Evolutionary conservation across 2,329 filamentous ascomycete genomes (phyloP).

Genomic region (Orbilia ellipsospora): DNA sequence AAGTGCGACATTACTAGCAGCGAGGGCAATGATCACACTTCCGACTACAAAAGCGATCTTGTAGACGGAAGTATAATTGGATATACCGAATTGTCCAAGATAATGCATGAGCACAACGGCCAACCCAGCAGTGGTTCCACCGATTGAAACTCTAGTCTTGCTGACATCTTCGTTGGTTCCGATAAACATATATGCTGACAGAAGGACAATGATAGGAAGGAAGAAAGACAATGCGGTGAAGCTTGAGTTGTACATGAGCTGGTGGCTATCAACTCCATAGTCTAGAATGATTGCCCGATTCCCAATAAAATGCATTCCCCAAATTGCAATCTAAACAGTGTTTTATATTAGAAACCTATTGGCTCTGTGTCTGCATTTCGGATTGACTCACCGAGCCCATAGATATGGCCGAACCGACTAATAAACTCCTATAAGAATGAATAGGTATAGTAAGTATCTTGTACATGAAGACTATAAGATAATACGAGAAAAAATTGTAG

Average conservation of each 20-base stretch:
- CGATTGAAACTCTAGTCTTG: constrained; percentile 70
- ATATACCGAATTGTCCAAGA: constrained; percentile 79
- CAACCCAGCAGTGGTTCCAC: constrained; percentile 76
- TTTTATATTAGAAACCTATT: constrained; percentile 2
- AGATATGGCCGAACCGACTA: constrained; percentile 73
- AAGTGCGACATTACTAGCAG: constrained; percentile 76
- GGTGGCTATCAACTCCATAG: constrained; percentile 71
- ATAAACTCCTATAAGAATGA: constrained; percentile 67
- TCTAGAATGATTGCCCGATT: constrained; percentile 81
- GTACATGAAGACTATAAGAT: neutral
- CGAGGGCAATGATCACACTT: constrained; percentile 76
- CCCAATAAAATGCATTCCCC: constrained; percentile 80
- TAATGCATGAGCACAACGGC: constrained; percentile 90
- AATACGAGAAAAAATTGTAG: neutral
- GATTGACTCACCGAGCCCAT: constrained; percentile 76
- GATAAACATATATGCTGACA: constrained; percentile 76
- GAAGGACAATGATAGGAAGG: constrained; percentile 78
- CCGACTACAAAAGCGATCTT: constrained; percentile 71
- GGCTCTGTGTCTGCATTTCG: constrained; percentile 6
- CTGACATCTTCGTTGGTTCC: constrained; percentile 71
- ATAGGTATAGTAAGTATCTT: constrained; percentile 6
- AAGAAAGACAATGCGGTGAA: constrained; percentile 83
- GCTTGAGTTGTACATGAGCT: constrained; percentile 77
- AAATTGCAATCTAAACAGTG: constrained; percentile 64
- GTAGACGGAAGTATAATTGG: constrained; percentile 78